These are phyloP conservation scores for Leucocoprinus leucothites DNA, from an alignment of 768 basidiomycete genomes.

Conservation along the genomic window DNA sequence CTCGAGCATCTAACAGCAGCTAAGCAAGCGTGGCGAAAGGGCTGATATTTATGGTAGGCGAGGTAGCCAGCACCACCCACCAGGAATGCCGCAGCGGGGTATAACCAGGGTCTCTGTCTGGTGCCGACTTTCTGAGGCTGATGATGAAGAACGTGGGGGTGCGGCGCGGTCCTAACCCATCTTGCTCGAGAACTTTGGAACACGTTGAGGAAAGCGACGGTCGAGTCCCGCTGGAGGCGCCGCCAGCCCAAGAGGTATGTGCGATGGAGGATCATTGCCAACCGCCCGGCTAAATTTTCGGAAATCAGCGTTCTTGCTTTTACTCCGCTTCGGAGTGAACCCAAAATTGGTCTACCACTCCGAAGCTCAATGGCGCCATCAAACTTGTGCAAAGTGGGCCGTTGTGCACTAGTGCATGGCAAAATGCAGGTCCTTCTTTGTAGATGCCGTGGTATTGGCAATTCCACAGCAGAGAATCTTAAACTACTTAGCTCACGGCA, in stretches of 20 bases:
- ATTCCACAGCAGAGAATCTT: too few species aligned
- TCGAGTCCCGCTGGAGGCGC: slow-evolving; percentile 1
- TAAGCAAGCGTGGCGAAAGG: slow-evolving; percentile 72
- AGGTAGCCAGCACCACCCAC: slow-evolving; percentile 35
- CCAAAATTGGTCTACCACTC: neutral
- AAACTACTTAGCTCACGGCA: too few species aligned
- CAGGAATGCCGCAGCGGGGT: slow-evolving; percentile 32
- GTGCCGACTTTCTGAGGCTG: neutral
- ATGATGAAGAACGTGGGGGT: neutral
- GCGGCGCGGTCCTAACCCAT: slow-evolving; percentile 5
- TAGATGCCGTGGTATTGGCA: too few species aligned
- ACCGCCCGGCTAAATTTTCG: slow-evolving; percentile 1
- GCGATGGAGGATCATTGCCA: slow-evolving; percentile 12
- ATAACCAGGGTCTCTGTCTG: slow-evolving; percentile 28
- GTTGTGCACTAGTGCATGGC: neutral
- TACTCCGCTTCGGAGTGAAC: neutral
- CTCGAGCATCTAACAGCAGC: slow-evolving; percentile 78
- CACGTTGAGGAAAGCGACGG: neutral
- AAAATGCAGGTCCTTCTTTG: too few species aligned
- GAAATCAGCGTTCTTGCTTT: neutral
- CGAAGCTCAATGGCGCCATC: neutral
- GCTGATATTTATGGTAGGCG: slow-evolving; percentile 67
- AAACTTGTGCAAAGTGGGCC: neutral
- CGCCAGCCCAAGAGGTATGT: slow-evolving; percentile 3
- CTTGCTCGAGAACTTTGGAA: neutral